Evolutionary conservation across 495 filamentous ascomycete genomes (phyloP).

Genomic region (Penicillium subrubescens): DNA sequence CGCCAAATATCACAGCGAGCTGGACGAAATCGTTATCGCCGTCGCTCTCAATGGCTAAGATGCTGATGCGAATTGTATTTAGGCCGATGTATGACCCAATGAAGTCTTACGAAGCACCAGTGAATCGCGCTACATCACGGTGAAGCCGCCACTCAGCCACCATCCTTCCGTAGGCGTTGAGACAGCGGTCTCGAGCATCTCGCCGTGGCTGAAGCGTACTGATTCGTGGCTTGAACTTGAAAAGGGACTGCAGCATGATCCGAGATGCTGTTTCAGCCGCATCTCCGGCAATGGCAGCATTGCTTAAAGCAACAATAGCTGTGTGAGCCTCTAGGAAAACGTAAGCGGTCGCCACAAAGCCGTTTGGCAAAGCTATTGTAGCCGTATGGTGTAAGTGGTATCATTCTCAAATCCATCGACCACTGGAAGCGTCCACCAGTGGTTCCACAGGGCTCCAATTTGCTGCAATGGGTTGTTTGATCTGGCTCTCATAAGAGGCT

Average conservation of each 20-base stretch:
- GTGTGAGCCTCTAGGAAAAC: slow-evolving; percentile 22
- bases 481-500: neutral
- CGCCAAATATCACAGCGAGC: neutral
- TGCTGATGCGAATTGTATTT: neutral
- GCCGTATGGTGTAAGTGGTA: slow-evolving; percentile 15
- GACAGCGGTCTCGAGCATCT: neutral
- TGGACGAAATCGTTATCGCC: neutral
- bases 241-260: slow-evolving; percentile 20
- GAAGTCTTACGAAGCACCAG: neutral
- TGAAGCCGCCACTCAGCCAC: neutral
- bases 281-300: slow-evolving; percentile 19
- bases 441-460: slow-evolving; percentile 17
- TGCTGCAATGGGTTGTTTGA: slow-evolving; percentile 21
- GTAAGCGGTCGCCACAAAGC: slow-evolving; percentile 15
- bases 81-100: neutral
- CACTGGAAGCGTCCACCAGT: slow-evolving; percentile 18
- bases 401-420: slow-evolving; percentile 17
- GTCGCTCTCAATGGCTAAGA: neutral
- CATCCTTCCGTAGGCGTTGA: neutral
- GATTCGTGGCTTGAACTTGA: slow-evolving; percentile 15
- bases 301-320: slow-evolving; percentile 18
- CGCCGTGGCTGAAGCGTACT: slow-evolving; percentile 14
- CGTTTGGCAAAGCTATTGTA: slow-evolving; percentile 15
- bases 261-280: slow-evolving; percentile 21
- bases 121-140: neutral